phyloP scores from a whole-genome alignment of 805 yeast species.

The Kuraishia ogatae region DNA sequence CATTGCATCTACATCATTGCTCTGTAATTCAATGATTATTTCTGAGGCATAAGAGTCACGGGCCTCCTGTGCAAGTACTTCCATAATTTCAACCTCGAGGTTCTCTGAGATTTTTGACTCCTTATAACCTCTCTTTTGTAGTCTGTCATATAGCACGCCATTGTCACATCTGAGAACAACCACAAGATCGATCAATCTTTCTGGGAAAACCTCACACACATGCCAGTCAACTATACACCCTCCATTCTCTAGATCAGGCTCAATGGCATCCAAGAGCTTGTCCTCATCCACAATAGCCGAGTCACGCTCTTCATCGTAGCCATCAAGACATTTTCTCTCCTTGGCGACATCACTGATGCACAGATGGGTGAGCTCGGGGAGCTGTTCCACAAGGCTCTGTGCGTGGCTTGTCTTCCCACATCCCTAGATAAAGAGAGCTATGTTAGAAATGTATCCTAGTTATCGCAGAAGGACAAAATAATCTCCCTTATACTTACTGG shows the following conservation, averaged over 20 bases:
- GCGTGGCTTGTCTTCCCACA: constrained; percentile 77
- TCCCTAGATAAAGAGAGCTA: constrained; percentile 27
- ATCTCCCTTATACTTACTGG: constrained; percentile 47
- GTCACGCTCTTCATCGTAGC: constrained; percentile 80
- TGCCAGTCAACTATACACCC: constrained; percentile 95
- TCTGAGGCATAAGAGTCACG: constrained; percentile 70
- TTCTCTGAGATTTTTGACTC: constrained; percentile 83
- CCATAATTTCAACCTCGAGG: constrained; percentile 95
- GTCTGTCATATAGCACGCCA: constrained; percentile 61
- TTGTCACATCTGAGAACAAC: constrained; percentile 81
- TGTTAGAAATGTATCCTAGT: constrained; percentile 14
- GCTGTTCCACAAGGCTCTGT: constrained; percentile 42
- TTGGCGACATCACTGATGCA: constrained; percentile 79
- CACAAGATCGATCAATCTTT: constrained; percentile 83
- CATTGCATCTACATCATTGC: constrained; percentile 67
- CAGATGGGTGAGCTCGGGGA: constrained; percentile 40
- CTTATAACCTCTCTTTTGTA: constrained; percentile 68
- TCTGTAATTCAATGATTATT: constrained; percentile 71
- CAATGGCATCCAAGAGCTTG: constrained; percentile 70
- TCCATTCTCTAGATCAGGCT: constrained; percentile 74
- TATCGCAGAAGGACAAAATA: too few species aligned
- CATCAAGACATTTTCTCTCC: constrained; percentile 65
- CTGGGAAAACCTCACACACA: constrained; percentile 93
- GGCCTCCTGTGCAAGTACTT: constrained; percentile 81
- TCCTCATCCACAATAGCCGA: constrained; percentile 91